Evolutionary conservation across 2,329 filamentous ascomycete species (phyloP), one percentile per base, ranked within the genome.

Genomic region (Penicillium hesseltinei): DNA sequence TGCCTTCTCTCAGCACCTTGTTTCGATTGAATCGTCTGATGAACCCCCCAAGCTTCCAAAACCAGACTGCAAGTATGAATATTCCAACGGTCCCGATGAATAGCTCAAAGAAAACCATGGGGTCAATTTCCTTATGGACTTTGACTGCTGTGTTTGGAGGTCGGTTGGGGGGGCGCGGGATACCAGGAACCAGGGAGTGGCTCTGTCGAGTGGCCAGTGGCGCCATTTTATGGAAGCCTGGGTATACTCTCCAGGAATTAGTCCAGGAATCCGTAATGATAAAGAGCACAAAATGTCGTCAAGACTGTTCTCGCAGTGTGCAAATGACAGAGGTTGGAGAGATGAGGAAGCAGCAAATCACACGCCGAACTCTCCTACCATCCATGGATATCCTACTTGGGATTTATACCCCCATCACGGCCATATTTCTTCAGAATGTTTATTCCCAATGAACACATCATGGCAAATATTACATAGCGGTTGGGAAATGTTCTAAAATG

Each of bases 41-140:
- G 52, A 74, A 71, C 3, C 66, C 60, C 10, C 74, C 75, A 31
- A 70, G 53, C 52, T 74, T 77, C 75, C 75, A 77, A 51, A 73
- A 68, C 6, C 76, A 51, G 19, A 77, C 71, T 0, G 67, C 68
- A 25, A 74, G 50, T 38, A 76, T 52, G 36, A 78, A 77, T 42
- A 77, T 75, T 4, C 64, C 66, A 13, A 76, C 54, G 0, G 74
- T 75, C 8, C 71, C 74, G 1, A 68, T 64, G 23, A 78, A 70
- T 1, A 78, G 61, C 40, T 72, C 62, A 4, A 68, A 49, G 25
- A 77, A 68, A 0, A 72, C 63, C 19, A 64, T 69, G 13, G 70
- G 44, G 45, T 67, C 68, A 49, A 75, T 71, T 21, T 62, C 64
- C 27, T 61, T 67, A 5, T 65, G 61, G 7, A 70, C 67, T 7